Evolutionary conservation across 164 flowering plant species (phyloP).

Genomic region (Stephania japonica): DNA sequence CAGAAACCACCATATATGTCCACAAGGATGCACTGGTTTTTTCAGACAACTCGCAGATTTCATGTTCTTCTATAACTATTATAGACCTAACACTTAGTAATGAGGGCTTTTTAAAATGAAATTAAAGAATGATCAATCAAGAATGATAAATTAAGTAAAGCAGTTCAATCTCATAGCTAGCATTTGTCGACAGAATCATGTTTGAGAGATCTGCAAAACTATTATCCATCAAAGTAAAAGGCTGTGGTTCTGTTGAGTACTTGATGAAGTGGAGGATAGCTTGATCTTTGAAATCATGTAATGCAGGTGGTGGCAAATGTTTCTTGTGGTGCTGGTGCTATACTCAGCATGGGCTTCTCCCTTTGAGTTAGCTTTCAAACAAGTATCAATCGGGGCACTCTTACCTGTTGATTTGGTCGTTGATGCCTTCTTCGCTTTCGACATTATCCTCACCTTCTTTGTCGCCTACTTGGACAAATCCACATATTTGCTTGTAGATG

Average conservation of each 20-base stretch:
- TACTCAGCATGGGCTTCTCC: constrained; percentile 92
- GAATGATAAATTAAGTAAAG: not conserved
- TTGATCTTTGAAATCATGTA: not conserved
- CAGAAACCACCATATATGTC: no score
- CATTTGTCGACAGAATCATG: not conserved
- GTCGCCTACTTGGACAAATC: constrained; percentile 83
- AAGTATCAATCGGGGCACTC: constrained; percentile 43
- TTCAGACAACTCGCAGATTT: no score
- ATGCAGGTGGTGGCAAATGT: constrained; percentile 72
- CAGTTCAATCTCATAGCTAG: not conserved
- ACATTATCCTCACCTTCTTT: constrained; percentile 72
- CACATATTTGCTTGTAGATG: constrained; percentile 70
- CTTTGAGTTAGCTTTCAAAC: constrained; percentile 70
- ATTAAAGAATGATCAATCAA: no score
- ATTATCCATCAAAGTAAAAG: not conserved
- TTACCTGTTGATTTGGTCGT: constrained; percentile 56
- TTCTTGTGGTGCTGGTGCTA: constrained; percentile 62
- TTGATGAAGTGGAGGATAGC: not conserved
- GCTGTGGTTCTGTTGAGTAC: not conserved
- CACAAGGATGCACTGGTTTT: no score
- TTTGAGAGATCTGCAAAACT: not conserved
- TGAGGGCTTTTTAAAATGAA: no score
- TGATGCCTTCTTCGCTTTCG: constrained; percentile 63
- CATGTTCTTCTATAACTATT: no score
- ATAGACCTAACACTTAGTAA: no score